phyloP scores from a whole-genome alignment of 2,329 filamentous ascomycete species.

The Ascochyta lentis region DNA sequence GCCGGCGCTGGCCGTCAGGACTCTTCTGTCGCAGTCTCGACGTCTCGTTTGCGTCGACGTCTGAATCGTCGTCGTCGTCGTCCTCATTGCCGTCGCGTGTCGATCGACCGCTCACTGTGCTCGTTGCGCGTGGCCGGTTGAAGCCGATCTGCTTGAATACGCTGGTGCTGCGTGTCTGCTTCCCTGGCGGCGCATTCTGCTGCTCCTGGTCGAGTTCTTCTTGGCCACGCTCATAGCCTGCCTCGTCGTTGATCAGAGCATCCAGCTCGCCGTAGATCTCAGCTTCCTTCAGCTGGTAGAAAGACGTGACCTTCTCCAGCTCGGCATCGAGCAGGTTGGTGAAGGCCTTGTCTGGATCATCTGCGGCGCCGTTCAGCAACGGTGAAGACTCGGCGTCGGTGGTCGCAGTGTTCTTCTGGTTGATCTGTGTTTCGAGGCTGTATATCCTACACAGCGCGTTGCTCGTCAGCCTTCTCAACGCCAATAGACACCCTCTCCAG shows the following conservation, averaged over 20 bases:
- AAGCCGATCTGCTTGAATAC: constrained; percentile 53
- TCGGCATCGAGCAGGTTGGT: constrained; percentile 82
- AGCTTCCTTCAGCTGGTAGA: constrained; percentile 87
- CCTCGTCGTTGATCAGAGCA: constrained; percentile 76
- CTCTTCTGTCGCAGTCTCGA: constrained; percentile 52
- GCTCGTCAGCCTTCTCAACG: constrained; percentile 28
- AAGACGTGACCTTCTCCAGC: constrained; percentile 90
- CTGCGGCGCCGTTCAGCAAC: constrained; percentile 69
- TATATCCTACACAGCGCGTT: constrained; percentile 72
- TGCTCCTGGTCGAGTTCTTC: constrained; percentile 46
- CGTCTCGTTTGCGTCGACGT: constrained; percentile 65
- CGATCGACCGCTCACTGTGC: constrained; percentile 52
- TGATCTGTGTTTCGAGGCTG: constrained; percentile 83
- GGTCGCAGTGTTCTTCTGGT: constrained; percentile 62
- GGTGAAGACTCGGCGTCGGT: constrained; percentile 84
- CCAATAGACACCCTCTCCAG: not conserved
- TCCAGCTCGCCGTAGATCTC: constrained; percentile 85
- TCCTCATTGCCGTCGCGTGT: constrained; percentile 56
- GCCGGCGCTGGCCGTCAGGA: constrained; percentile 39
- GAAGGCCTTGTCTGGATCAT: constrained; percentile 83
- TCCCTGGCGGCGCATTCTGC: constrained; percentile 46
- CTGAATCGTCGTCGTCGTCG: constrained; percentile 59
- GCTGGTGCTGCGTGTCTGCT: constrained; percentile 55
- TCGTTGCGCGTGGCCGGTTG: constrained; percentile 52
- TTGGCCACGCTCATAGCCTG: constrained; percentile 67